These are phyloP conservation scores for Boeremia lycopersici DNA, from an alignment of 2,329 filamentous ascomycete genomes.

Conservation along the genomic window DNA sequence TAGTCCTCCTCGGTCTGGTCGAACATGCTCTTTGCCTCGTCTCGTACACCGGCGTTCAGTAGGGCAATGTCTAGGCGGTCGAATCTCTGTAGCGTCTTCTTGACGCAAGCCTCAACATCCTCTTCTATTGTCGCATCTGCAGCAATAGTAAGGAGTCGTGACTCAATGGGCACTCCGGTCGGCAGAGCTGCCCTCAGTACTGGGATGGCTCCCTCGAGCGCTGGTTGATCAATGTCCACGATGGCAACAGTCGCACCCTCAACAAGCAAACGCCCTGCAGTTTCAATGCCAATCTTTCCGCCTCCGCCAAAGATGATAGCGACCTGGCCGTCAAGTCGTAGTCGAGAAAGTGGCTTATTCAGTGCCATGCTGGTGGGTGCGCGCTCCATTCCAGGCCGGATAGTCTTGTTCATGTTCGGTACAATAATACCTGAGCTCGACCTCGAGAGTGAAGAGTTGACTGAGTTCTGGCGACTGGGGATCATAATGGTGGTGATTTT, in stretches of 20 bases:
- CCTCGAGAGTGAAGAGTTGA: constrained; percentile 15
- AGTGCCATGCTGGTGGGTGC: constrained; percentile 36
- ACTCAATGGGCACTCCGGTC: constrained; percentile 32
- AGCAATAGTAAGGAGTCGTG: constrained; percentile 39
- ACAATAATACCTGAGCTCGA: constrained; percentile 28
- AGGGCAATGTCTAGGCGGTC: constrained; percentile 36
- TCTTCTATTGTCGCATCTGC: constrained; percentile 53
- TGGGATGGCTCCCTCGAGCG: constrained; percentile 34
- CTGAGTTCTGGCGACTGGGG: constrained; percentile 13
- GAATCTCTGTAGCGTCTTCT: constrained; percentile 53
- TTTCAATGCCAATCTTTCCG: constrained; percentile 44
- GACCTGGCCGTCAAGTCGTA: constrained; percentile 40
- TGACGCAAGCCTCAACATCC: constrained; percentile 82
- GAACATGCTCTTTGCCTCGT: constrained; percentile 40
- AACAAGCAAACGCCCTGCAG: constrained; percentile 42
- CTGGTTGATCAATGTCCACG: constrained; percentile 41
- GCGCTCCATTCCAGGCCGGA: constrained; percentile 32
- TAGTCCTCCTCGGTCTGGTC: constrained; percentile 46
- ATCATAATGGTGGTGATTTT: constrained; percentile 19
- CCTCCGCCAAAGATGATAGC: constrained; percentile 44
- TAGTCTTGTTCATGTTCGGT: constrained; percentile 31
- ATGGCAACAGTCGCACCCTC: constrained; percentile 48
- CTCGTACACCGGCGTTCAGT: constrained; percentile 36
- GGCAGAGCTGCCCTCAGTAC: constrained; percentile 32
- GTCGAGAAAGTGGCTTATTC: constrained; percentile 35